Evolutionary conservation across 306 rosid species (phyloP), one percentile per base, ranked within the genome.

Genomic region (Lotus japonicus): DNA sequence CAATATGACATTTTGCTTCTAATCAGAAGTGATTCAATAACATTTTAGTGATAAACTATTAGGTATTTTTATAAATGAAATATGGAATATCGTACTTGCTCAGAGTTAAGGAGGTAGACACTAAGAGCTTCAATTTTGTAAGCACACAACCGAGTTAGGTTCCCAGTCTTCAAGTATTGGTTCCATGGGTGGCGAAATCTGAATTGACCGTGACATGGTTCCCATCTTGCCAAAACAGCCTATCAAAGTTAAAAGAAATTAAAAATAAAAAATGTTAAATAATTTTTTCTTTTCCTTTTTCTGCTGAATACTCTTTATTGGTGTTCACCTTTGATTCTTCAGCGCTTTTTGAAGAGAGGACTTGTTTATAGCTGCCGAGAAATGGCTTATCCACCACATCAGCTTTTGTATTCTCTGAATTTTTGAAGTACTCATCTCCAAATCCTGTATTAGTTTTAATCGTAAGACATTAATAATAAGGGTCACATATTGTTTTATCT

Each of bases 201-300:
- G 64, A 85, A 88, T 17, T 13, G 43, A 1, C 86, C 85, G 58
- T 88, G 87, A 18, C 77, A 14, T 12, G 87, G 85, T 68, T 88
- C 90, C 95, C 95, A 88, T 66, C 84, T 72, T 11, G 90, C 95
- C 71, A 83, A 68, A 76, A 81, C 76, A 13, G 81, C 88, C 88
- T 81, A 55, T 16, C 21, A 66, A 54, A 31, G 10, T 23, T 1
- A 41, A 68, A 36, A 33, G 0, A 16, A 43, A 15, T 42, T 36
- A 50, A 3, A 1, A 14, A 9, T 12, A 9, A 3, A 16, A 9
- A 33, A 5, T 15, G 5, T 0, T 43, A n/a, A n/a, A n/a, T n/a
- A n/a, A n/a, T n/a, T n/a, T n/a, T n/a, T n/a, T n/a, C n/a, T n/a
- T n/a, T n/a, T n/a, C n/a, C n/a, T 26, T 46, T 15, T 11, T n/a